These are phyloP conservation scores for Coelastrella sp. DNA, from an alignment of 139 green algal genomes.

Conservation along the genomic window DNA sequence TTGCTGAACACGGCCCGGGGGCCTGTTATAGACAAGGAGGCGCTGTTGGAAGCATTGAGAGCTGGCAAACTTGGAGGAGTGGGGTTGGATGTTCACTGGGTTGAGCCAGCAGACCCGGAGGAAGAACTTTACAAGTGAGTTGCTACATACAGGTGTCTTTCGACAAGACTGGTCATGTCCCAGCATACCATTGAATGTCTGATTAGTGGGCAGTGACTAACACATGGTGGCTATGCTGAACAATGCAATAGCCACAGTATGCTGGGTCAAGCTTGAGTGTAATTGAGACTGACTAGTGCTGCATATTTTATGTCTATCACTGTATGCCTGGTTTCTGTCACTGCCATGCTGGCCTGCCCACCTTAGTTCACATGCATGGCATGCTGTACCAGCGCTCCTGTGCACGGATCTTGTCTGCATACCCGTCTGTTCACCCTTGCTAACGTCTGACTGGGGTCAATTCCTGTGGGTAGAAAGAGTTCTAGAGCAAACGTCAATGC, in stretches of 20 bases:
- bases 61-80: constrained; percentile 56
- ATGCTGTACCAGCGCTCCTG: too few relatives aligned
- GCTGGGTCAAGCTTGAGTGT: too few relatives aligned
- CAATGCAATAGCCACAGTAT: neutral
- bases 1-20: constrained; percentile 66
- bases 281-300: too few relatives aligned
- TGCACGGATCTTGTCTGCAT: too few relatives aligned
- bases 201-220: too few relatives aligned
- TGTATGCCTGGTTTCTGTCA: neutral
- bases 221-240: neutral
- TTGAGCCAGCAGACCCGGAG: constrained; percentile 64
- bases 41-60: constrained; percentile 57
- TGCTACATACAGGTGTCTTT: neutral
- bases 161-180: neutral
- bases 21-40: constrained; percentile 51
- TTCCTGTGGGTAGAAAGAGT: too few relatives aligned
- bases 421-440: too few relatives aligned
- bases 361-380: too few relatives aligned
- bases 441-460: too few relatives aligned
- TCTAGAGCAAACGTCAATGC: too few relatives aligned
- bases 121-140: constrained; percentile 60
- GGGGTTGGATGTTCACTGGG: constrained; percentile 71
- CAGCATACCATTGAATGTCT: too few relatives aligned
- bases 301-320: neutral
- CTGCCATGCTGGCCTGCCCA: neutral